Conservation (phyloP, 164 flowering plant species). For the Liquidambar formosana region DNA sequence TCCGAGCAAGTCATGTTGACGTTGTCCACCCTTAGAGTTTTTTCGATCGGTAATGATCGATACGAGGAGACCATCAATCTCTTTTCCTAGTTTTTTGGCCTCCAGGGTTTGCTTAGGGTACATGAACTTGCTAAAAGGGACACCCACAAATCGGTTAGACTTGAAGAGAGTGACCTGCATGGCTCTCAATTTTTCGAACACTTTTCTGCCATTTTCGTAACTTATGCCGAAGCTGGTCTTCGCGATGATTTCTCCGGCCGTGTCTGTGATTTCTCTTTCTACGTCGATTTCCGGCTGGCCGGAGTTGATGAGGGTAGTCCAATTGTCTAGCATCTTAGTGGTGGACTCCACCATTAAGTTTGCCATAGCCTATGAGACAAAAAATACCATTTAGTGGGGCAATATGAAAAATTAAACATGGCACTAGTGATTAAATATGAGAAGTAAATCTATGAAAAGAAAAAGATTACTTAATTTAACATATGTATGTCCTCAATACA, state of each 20-base stretch:
- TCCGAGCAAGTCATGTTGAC: constrained; percentile 53
- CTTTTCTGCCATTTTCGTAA: constrained; percentile 38
- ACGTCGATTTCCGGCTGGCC: constrained; percentile 60
- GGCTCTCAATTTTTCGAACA: constrained; percentile 58
- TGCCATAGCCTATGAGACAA: constrained; percentile 53
- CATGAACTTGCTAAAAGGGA: constrained; percentile 64
- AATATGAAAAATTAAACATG: too few relatives aligned
- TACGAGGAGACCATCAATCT: constrained; percentile 71
- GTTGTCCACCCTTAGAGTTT: constrained; percentile 4
- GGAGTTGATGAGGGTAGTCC: constrained; percentile 45
- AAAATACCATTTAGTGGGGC: too few relatives aligned
- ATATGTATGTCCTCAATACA: too few relatives aligned
- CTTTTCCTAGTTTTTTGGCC: constrained; percentile 59
- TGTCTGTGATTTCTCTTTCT: constrained; percentile 47
- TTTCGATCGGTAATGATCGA: constrained; percentile 48
- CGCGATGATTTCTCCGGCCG: constrained; percentile 79
- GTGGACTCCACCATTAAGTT: constrained; percentile 68
- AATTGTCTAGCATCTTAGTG: constrained; percentile 56
- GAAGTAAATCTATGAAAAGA: too few relatives aligned
- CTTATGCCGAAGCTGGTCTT: constrained; percentile 70
- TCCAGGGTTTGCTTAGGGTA: constrained; percentile 40
- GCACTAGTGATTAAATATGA: too few relatives aligned
- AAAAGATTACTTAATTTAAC: too few relatives aligned
- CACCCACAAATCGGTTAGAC: constrained; percentile 67
- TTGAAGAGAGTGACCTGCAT: constrained; percentile 69